Evolutionary conservation across 2,329 filamentous ascomycete species (phyloP).

Genomic region (Aspergillus caelatus): DNA sequence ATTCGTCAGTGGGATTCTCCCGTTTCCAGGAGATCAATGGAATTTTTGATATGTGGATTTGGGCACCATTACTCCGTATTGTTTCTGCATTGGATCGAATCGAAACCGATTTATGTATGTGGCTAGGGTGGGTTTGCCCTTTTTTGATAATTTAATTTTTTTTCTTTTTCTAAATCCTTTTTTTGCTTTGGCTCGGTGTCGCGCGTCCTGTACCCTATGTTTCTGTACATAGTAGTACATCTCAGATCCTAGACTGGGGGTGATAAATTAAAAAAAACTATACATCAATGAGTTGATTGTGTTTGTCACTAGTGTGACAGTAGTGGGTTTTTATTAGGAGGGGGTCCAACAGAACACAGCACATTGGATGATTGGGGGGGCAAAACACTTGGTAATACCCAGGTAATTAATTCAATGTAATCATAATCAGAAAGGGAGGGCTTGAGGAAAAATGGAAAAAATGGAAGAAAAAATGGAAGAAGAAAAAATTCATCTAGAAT

Average conservation of each 20-base stretch:
- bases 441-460: background rate
- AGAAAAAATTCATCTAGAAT: background rate
- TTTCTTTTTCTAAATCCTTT: background rate
- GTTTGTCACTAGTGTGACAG: slow-evolving; percentile 32
- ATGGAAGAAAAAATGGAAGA: background rate
- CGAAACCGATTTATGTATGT: background rate
- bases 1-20: background rate
- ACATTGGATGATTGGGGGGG: slow-evolving; percentile 12
- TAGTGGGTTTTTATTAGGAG: slow-evolving; percentile 21
- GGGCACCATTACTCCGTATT: background rate
- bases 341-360: slow-evolving; percentile 7
- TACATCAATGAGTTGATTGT: slow-evolving; percentile 22
- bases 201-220: background rate
- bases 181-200: background rate
- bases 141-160: background rate
- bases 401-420: slow-evolving; percentile 4
- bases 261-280: slow-evolving; percentile 15
- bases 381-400: slow-evolving; percentile 9
- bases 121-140: background rate
- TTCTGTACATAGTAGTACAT: slow-evolving; percentile 1
- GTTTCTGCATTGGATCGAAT: background rate
- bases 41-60: background rate
- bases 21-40: background rate
- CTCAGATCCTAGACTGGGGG: slow-evolving; percentile 3
- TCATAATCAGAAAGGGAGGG: background rate